Conservation (phyloP, 2,329 filamentous ascomycete species). For the Apiospora aurea region DNA sequence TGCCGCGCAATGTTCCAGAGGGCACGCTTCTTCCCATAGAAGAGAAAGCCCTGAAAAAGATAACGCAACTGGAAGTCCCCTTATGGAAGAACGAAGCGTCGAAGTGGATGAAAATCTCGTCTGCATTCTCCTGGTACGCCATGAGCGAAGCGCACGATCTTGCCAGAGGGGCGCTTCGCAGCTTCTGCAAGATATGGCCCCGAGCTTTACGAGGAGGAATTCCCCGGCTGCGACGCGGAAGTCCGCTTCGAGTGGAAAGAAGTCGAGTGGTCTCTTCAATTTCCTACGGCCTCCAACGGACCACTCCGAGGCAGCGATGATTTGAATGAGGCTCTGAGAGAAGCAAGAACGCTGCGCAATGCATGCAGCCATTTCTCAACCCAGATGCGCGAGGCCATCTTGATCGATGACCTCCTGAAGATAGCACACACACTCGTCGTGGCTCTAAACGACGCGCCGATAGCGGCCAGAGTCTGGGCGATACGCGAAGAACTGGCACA, state of each 20-base stretch:
- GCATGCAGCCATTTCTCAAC: neutral
- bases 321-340: neutral
- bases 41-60: neutral
- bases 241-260: neutral
- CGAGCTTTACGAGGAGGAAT: neutral
- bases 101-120: neutral
- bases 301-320: accelerated
- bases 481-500: too few species aligned
- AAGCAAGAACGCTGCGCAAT: neutral
- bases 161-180: neutral
- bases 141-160: neutral
- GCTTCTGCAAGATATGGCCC: neutral
- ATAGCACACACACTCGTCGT: neutral
- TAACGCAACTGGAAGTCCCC: neutral
- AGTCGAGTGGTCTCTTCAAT: neutral
- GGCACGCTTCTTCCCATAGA: neutral
- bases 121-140: neutral
- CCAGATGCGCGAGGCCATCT: too few species aligned
- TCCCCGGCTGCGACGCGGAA: neutral
- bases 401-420: neutral
- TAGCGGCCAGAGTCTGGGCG: neutral
- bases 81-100: neutral
- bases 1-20: neutral
- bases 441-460: neutral
- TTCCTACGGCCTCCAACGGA: neutral